Percentiles rank a stretch among this genome's conserved stretches.
These are phyloP conservation scores for Saccharomyces hybrid DNA, from an alignment of 1,139 yeast genomes.

Conservation along the genomic window DNA sequence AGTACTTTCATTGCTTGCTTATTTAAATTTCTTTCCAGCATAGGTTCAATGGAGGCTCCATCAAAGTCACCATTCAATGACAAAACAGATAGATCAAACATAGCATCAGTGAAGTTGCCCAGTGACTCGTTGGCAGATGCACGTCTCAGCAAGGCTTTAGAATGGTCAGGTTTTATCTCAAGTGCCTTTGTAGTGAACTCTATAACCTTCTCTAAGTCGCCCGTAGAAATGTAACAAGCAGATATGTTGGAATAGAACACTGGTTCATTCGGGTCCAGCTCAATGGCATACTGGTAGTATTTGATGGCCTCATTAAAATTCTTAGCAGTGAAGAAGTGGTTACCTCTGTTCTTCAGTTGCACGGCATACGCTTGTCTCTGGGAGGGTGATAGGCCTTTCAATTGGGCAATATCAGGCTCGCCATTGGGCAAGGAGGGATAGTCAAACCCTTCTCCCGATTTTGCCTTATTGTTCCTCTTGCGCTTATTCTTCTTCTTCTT, in stretches of 20 bases:
- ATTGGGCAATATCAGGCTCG: constrained; percentile 45
- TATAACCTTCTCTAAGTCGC: constrained; percentile 70
- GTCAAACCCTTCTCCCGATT: constrained; percentile 27
- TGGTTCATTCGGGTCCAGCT: constrained; percentile 60
- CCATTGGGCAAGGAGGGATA: constrained; percentile 33
- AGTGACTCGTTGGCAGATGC: constrained; percentile 78
- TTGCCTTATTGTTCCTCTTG: constrained; percentile 37
- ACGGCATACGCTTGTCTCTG: constrained; percentile 56
- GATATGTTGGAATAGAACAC: constrained; percentile 87
- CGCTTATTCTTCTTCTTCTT: constrained; percentile 34
- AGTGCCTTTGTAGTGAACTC: constrained; percentile 82
- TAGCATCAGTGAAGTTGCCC: constrained; percentile 71
- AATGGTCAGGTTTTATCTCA: constrained; percentile 73
- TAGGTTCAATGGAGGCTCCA: constrained; percentile 64
- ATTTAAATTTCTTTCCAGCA: constrained; percentile 77
- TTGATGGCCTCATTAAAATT: constrained; percentile 63
- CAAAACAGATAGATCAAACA: constrained; percentile 81
- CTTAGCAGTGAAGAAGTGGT: constrained; percentile 61
- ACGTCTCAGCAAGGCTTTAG: constrained; percentile 74
- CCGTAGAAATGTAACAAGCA: constrained; percentile 81
- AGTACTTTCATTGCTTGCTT: constrained; percentile 62
- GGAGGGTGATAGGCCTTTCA: constrained; percentile 37
- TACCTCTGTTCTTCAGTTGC: constrained; percentile 82
- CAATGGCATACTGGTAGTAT: constrained; percentile 67
- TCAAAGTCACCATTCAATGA: constrained; percentile 68